Evolutionary conservation across 1,139 yeast genomes (phyloP).

Genomic region (Debaryomyces sp.): DNA sequence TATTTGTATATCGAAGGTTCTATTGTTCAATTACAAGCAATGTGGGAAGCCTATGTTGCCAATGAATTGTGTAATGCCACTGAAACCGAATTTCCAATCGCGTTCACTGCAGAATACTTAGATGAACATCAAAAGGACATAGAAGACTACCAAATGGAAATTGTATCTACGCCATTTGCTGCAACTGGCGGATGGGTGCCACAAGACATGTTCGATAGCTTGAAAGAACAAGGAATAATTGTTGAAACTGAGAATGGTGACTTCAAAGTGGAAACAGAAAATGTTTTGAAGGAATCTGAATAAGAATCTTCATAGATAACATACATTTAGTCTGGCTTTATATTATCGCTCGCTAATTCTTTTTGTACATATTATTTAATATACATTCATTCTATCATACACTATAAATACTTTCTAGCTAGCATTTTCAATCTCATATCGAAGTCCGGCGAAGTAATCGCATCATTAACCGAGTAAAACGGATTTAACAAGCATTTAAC

Average conservation of each 20-base stretch:
- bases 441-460: slow-evolving; percentile 73
- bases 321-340: not conserved
- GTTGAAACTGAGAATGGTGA: slow-evolving; percentile 39
- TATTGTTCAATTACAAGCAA: slow-evolving; percentile 69
- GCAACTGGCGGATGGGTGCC: slow-evolving; percentile 97
- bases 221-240: slow-evolving; percentile 68
- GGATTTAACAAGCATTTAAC: slow-evolving; percentile 87
- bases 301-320: not conserved
- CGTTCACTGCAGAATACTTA: slow-evolving; percentile 56
- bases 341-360: not conserved
- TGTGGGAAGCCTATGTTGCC: slow-evolving; percentile 73
- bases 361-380: slow-evolving; percentile 9
- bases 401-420: slow-evolving; percentile 73
- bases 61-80: slow-evolving; percentile 57
- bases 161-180: slow-evolving; percentile 76
- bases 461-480: slow-evolving; percentile 75
- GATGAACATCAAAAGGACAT: slow-evolving; percentile 60
- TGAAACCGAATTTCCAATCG: slow-evolving; percentile 57
- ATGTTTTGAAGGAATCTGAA: slow-evolving; percentile 29
- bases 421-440: slow-evolving; percentile 71
- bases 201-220: slow-evolving; percentile 80
- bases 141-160: slow-evolving; percentile 66
- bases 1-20: slow-evolving; percentile 67
- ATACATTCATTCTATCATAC: slow-evolving; percentile 3
- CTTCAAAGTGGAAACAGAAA: slow-evolving; percentile 42